Conservation (phyloP, 2,329 filamentous ascomycete genomes). For the Fusarium sp. region DNA sequence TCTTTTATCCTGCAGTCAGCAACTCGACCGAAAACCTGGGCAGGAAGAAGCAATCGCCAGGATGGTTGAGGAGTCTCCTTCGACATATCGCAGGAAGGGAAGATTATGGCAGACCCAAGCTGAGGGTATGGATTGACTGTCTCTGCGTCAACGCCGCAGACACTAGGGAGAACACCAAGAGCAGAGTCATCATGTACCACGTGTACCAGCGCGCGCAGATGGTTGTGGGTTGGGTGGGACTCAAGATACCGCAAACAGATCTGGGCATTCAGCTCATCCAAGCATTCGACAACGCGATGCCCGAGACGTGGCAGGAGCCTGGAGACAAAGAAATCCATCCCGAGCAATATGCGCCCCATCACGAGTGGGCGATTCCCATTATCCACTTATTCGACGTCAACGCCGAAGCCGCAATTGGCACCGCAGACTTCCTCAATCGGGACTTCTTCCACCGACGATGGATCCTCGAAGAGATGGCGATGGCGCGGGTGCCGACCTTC, state of each 20-base stretch:
- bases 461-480: constrained; percentile 55
- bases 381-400: constrained; percentile 45
- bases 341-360: constrained; percentile 52
- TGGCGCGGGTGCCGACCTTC: constrained; percentile 51
- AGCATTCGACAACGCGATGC: constrained; percentile 51
- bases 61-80: constrained; percentile 34
- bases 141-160: constrained; percentile 51
- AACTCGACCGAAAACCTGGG: constrained; percentile 39
- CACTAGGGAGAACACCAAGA: constrained; percentile 48
- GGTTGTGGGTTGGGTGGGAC: constrained; percentile 53
- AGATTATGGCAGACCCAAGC: constrained; percentile 20
- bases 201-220: constrained; percentile 51
- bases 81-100: constrained; percentile 33
- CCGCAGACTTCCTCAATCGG: constrained; percentile 50
- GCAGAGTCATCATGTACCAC: constrained; percentile 49
- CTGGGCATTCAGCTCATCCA: constrained; percentile 46
- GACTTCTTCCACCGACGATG: constrained; percentile 54
- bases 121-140: constrained; percentile 52
- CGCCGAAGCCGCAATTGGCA: constrained; percentile 43
- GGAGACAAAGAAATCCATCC: constrained; percentile 52
- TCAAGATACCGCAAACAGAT: constrained; percentile 49
- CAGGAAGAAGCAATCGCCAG: constrained; percentile 24
- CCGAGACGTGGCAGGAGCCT: constrained; percentile 52
- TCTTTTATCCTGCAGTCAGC: constrained; percentile 50
- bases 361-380: constrained; percentile 51